phyloP scores from a whole-genome alignment of 345 rosid species.

The Eucalyptus pumila region DNA sequence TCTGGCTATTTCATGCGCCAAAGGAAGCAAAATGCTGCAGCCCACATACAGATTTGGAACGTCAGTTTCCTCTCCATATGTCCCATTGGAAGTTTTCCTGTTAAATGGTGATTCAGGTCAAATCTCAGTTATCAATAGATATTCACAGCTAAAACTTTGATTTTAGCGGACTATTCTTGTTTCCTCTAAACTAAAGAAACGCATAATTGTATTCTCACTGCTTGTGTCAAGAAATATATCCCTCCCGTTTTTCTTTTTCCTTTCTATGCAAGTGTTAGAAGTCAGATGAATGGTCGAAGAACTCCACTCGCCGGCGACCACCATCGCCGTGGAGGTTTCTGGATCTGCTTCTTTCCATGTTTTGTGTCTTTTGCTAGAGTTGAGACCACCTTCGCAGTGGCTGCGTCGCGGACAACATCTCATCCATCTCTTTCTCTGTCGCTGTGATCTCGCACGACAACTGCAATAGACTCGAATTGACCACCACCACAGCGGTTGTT shows the following conservation, averaged over 20 bases:
- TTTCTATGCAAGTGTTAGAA: background rate
- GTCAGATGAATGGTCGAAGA: background rate
- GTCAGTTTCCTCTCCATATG: slow-evolving; percentile 47
- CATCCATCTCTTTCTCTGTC: background rate
- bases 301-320: background rate
- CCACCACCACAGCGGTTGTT: background rate
- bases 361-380: background rate
- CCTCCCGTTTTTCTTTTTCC: background rate
- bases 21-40: slow-evolving; percentile 74
- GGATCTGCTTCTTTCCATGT: background rate
- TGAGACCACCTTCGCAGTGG: background rate
- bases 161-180: background rate
- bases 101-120: slow-evolving; percentile 88
- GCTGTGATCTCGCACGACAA: background rate
- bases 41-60: slow-evolving; percentile 84
- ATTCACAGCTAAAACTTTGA: slow-evolving; percentile 18
- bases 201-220: background rate
- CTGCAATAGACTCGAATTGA: background rate
- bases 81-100: slow-evolving; percentile 72
- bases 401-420: rapidly evolving
- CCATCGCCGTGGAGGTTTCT: background rate
- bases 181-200: background rate
- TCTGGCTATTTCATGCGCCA: slow-evolving; percentile 53
- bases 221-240: background rate
- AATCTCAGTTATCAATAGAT: slow-evolving; percentile 58